Base-by-base conservation (phyloP, 106 monocot species). In the Dioscorea alata region DNA sequence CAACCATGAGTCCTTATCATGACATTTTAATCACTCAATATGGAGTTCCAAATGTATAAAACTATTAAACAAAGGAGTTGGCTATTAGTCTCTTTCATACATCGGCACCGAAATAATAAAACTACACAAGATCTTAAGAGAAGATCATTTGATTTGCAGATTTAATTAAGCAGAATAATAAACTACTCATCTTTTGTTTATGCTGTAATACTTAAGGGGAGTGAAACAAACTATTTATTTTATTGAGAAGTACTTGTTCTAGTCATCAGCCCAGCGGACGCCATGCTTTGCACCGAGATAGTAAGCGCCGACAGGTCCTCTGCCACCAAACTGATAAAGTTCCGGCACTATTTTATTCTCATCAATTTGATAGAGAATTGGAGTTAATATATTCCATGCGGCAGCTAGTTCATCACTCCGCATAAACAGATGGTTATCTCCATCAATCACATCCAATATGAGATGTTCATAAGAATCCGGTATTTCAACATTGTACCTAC, bases 381-480 rank as follows among this genome's bases (percentile, higher is more conserved):
- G 89, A 35, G 76, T 73, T 19, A 93, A 67, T 49, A 86, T 65
- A 24, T 82, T 72, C 93, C 93, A 93, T 49, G 89, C 89, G 33
- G 93, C 79, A 25, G 73, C 93, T 50, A 93, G 42, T 65, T 93
- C 93, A 64, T 93, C 93, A 57, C 93, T 93, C 49, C 93, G 68
- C 71, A 93, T 78, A 69, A 93, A 93, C 25, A 93, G 78, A 80
- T 93, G 89, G 57, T 31, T 84, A 73, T 93, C 93, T 70, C 93
- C 93, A 63, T 93, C 86, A 35, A 93, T 77, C 31, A 89, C 93
- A 72, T 93, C 93, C 51, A 89, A 49, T 4, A 93, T 72, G 7
- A 93, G 81, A 77, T 93, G 93, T 65, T 93, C 93, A 54, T 93
- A 93, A 2, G 93, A 93, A 75, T 93, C 93, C 13, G 93, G 93